These are phyloP conservation scores for Groenewaldozyma sp. DNA, from an alignment of 1,139 yeast species.

Conservation along the genomic window DNA sequence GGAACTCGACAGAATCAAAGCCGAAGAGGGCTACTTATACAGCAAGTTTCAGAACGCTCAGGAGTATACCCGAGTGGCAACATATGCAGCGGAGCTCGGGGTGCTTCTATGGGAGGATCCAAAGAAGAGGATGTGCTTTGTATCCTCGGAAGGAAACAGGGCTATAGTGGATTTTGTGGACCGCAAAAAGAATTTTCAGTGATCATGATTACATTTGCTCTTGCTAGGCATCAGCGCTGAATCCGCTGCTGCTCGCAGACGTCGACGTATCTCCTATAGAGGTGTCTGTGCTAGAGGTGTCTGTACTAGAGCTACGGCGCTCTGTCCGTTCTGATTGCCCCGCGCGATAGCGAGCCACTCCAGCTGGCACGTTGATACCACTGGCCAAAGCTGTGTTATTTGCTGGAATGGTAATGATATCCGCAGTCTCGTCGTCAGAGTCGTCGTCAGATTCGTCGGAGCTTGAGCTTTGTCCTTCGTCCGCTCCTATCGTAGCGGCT, in stretches of 20 bases:
- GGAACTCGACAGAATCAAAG: constrained; percentile 84
- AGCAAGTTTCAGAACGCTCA: constrained; percentile 71
- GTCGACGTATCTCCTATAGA: too few relatives aligned
- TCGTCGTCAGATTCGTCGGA: background rate
- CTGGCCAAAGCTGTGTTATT: too few relatives aligned
- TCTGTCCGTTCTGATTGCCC: too few relatives aligned
- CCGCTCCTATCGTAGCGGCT: background rate
- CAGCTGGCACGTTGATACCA: too few relatives aligned
- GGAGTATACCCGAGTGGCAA: constrained; percentile 64
- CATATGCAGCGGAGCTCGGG: constrained; percentile 85
- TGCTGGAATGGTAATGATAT: too few relatives aligned
- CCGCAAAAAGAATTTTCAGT: constrained; percentile 33
- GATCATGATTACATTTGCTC: too few relatives aligned
- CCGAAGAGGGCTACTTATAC: constrained; percentile 81
- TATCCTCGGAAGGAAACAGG: constrained; percentile 79
- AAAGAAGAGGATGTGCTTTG: constrained; percentile 59
- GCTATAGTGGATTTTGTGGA: constrained; percentile 85
- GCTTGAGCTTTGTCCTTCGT: background rate
- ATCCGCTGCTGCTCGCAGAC: too few relatives aligned
- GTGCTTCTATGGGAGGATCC: constrained; percentile 80
- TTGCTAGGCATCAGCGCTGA: too few relatives aligned
- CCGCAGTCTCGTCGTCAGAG: background rate
- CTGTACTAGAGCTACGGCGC: too few relatives aligned
- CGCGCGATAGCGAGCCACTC: too few relatives aligned
- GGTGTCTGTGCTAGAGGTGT: too few relatives aligned